These are phyloP conservation scores for Nigrograna mackinnonii DNA, from an alignment of 2,329 filamentous ascomycete species.

Conservation along the genomic window DNA sequence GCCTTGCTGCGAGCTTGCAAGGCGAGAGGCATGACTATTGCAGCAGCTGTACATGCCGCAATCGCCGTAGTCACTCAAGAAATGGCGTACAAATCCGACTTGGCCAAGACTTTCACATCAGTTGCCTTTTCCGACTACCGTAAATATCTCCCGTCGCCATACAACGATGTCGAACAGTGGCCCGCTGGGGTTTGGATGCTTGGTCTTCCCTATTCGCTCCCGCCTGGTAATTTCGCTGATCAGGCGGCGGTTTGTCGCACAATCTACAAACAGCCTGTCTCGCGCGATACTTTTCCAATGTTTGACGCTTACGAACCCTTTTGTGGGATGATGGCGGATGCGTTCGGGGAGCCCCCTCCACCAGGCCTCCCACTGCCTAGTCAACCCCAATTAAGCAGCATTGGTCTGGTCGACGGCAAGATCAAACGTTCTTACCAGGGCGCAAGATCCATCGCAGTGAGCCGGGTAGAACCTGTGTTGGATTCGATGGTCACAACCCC, in stretches of 20 bases:
- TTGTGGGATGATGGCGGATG: slow-evolving; percentile 7
- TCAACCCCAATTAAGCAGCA: slow-evolving; percentile 3
- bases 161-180: slow-evolving; percentile 1
- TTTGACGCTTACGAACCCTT: slow-evolving; percentile 6
- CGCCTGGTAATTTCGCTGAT: slow-evolving; percentile 1
- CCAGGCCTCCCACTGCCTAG: slow-evolving; percentile 4
- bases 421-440: slow-evolving; percentile 2
- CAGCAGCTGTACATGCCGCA: slow-evolving; percentile 2
- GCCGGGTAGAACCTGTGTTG: slow-evolving; percentile 2
- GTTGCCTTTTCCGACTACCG: slow-evolving; percentile 7
- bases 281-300: slow-evolving; percentile 4
- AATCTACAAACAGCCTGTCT: slow-evolving; percentile 6
- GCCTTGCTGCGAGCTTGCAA: slow-evolving; percentile 2
- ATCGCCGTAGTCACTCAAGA: slow-evolving; percentile 4
- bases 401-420: slow-evolving; percentile 4
- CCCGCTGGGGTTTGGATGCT: slow-evolving; percentile 6
- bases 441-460: background rate
- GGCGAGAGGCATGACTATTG: slow-evolving; percentile 3
- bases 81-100: slow-evolving; percentile 3
- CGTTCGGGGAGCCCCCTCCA: slow-evolving; percentile 4
- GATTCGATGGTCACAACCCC: slow-evolving; percentile 4
- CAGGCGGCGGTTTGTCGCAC: slow-evolving; percentile 2
- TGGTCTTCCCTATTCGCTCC: slow-evolving; percentile 4
- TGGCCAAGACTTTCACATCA: slow-evolving; percentile 4
- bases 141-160: slow-evolving; percentile 4